Base-by-base conservation (phyloP, 768 basidiomycete species). In the Sistotremastrum suecicum region DNA sequence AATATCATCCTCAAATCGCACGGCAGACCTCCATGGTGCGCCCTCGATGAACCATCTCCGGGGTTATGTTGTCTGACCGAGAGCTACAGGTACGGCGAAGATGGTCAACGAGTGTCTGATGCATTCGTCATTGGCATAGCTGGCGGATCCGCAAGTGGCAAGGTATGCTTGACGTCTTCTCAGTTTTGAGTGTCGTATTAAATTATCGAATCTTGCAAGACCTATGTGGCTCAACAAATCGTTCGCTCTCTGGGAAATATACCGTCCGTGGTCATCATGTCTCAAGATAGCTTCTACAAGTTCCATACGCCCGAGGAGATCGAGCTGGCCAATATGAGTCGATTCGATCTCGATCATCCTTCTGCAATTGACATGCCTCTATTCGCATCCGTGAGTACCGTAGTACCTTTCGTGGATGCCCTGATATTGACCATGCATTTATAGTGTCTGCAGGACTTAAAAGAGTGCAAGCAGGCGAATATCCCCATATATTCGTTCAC, bases 251-350 rank as follows among this genome's bases (percentile, higher is more conserved):
- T 89, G 28, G 87, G 85, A n/a, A 83, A 77, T 1, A 80, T 89
- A 37, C 87, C 87, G 4, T 78, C 80, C 41, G 83, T 98, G 35
- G 78, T 94, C 44, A 95, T 99, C 53, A 63, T 99, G 43, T 90
- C 88, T 30, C 89, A 91, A 85, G 92, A 98, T 61, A 87, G 86
- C 58, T 99, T 98, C 64, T 99, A 99, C 66, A 87, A 82, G 55
- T 64, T 65, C 40, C 85, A 89, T 54, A 72, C 71, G 3, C 71
- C 75, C 2, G 87, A 92, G 53, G 82, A 98, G 62, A 68, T 89
- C 12, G 72, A 67, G 5, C 68, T 84, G n/a, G 94, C 94, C 0
- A 83, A 89, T 59, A 73, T 76, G 11, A 92, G 80, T 54, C 64
- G 75, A 43, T 71, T 80, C 49, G 88, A 92, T 56, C 83, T 92